Conservation (phyloP, 208 protist species). For the Vickermania spadyakhi region DNA sequence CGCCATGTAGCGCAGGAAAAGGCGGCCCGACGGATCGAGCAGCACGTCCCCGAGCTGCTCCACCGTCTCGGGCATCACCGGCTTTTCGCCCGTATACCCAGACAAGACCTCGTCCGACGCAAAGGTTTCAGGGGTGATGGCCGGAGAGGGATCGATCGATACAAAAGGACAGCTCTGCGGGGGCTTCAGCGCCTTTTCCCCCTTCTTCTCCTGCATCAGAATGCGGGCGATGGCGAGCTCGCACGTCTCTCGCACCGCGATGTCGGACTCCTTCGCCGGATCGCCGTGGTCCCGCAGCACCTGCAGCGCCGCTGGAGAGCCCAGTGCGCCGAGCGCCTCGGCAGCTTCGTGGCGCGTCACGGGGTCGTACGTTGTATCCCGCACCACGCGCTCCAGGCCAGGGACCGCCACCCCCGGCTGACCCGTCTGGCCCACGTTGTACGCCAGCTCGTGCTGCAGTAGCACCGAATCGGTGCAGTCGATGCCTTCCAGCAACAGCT, state of each 20-base stretch:
- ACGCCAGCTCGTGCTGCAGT: conserved; percentile 96
- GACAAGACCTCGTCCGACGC: conserved; percentile 1
- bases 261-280: conserved; percentile 36
- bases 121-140: conserved; percentile 28
- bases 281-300: conserved; percentile 41
- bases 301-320: conserved; percentile 18
- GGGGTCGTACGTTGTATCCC: conserved; percentile 58
- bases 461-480: conserved; percentile 90
- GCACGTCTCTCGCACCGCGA: conserved; percentile 92
- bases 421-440: conserved; percentile 95
- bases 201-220: conserved; percentile 36
- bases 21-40: conserved; percentile 52
- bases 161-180: conserved; percentile 58
- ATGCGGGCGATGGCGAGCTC: conserved; percentile 85
- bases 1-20: conserved; percentile 94
- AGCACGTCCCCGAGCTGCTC: conserved; percentile 51
- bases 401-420: conserved; percentile 50
- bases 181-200: conserved; percentile 33
- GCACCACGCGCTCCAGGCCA: conserved; percentile 69
- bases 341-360: conserved; percentile 96
- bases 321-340: conserved; percentile 91
- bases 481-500: conserved; percentile 53
- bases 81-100: conserved; percentile 6
- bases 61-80: conserved; percentile 26
- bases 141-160: conserved; percentile 91